A percentile compares a stretch with the other conserved stretches of the same genome.
These are phyloP conservation scores for Suhomyces emberorum DNA, from an alignment of 805 yeast species.

Conservation along the genomic window DNA sequence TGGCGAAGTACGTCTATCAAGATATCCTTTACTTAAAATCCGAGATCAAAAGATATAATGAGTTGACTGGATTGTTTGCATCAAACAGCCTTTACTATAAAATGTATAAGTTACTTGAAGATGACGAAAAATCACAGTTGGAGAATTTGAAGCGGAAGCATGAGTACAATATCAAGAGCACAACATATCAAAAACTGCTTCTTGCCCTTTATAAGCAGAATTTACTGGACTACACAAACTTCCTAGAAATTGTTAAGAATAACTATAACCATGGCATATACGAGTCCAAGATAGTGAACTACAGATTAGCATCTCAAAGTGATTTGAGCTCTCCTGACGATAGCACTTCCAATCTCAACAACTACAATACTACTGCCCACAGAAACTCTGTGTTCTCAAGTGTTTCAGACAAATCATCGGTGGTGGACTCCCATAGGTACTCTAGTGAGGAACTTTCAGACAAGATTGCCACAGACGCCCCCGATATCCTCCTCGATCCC, in stretches of 20 bases:
- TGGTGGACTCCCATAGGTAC: neutral
- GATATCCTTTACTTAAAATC: slow-evolving; percentile 19
- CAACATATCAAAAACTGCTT: slow-evolving; percentile 15
- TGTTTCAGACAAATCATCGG: neutral
- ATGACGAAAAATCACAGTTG: slow-evolving; percentile 17
- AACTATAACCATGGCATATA: slow-evolving; percentile 24
- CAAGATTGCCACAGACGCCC: slow-evolving; percentile 13
- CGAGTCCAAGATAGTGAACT: slow-evolving; percentile 12
- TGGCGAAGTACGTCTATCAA: slow-evolving; percentile 19
- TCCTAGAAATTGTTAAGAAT: slow-evolving; percentile 19
- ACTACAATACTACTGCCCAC: neutral
- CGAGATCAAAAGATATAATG: slow-evolving; percentile 22
- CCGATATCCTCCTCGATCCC: slow-evolving; percentile 14
- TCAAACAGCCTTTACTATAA: slow-evolving; percentile 19
- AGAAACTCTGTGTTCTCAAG: neutral
- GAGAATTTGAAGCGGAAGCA: slow-evolving; percentile 11
- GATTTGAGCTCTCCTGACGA: neutral
- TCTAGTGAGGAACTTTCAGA: slow-evolving; percentile 1
- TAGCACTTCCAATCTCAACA: neutral
- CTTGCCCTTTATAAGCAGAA: slow-evolving; percentile 16
- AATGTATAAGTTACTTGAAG: slow-evolving; percentile 19
- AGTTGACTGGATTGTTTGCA: slow-evolving; percentile 18
- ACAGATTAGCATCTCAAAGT: slow-evolving; percentile 4
- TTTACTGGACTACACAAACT: slow-evolving; percentile 18
- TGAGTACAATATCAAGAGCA: slow-evolving; percentile 10